Base-by-base conservation (phyloP, 352 stramenopile genomes). In the Globisporangium uncinulatum region DNA sequence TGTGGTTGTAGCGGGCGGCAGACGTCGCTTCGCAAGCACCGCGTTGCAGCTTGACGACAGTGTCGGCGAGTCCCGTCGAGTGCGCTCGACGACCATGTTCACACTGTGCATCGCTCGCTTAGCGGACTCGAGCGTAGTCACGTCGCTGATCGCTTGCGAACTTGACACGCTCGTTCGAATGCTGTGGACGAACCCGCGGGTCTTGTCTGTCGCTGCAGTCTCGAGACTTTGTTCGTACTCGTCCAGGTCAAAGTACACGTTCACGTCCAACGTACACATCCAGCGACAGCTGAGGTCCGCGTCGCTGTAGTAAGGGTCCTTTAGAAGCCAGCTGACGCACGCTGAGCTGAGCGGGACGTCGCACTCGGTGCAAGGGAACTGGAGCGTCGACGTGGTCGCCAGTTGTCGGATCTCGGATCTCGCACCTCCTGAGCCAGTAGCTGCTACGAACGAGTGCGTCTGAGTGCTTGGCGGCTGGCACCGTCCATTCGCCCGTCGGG, bases 241-340 rank as follows among this genome's bases (percentile, higher is more conserved):
- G 9, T 56, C 43, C 48, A 69, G 36, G 15, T 73, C 54, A 42
- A 79, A 74, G 48, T 77, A 79, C 32, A 79, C 57, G 56, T 71
- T 77, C 17, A 48, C 59, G 32, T 75, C 63, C 5, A 56, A 51
- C 7, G 59, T 50, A 14, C 24, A 13, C 14, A 44, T 36, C 24
- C 29, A 48, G 17, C 6, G 39, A 61, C 8, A 31, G 48, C 49
- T 6, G 15, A 7, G 4, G 24, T 8, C 50, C 31, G 36, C 32
- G 34, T 20, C 10, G 14, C 29, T 21, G 17, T 46, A 15, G 17
- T 37, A 2, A 17, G 17, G n/a, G 19, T 57, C 17, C 39, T 54
- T 50, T 19, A 74, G 24, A 32, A 76, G 54, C 71, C 69, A 79
- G n/a, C 34, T 42, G 20, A 79, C 73, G 44, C 54, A 65, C 4